phyloP scores from a whole-genome alignment of 192 early-diverging fungal genomes.

The Coemansia sp. region DNA sequence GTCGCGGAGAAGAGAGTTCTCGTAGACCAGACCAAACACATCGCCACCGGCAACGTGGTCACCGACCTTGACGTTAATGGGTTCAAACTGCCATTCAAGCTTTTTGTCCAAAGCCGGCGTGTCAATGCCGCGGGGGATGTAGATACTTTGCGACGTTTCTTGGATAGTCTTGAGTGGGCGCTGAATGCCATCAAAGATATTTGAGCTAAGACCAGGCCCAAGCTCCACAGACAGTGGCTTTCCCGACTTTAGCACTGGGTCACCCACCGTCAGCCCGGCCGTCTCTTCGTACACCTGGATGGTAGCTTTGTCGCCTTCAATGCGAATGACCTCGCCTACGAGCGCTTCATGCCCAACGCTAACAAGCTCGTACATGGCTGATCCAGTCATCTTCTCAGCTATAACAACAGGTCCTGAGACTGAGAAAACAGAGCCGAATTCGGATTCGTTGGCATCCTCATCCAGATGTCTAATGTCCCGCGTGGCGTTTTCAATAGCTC shows the following conservation, averaged over 20 bases:
- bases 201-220: conserved; percentile 87
- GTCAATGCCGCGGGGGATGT: conserved; percentile 97
- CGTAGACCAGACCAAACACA: conserved; percentile 90
- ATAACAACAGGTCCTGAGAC: conserved; percentile 99
- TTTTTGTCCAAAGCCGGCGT: conserved; percentile 95
- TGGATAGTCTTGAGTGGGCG: conserved; percentile 96
- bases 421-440: conserved; percentile 90
- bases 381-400: conserved; percentile 97
- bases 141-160: conserved; percentile 92
- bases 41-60: conserved; percentile 99
- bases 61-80: conserved; percentile 85
- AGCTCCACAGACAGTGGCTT: conserved; percentile 98
- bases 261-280: conserved; percentile 96
- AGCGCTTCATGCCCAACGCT: conserved; percentile 97
- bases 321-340: conserved; percentile 99
- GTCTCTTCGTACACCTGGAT: conserved; percentile 99
- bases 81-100: conserved; percentile 93
- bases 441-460: conserved; percentile 82
- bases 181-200: conserved; percentile 99
- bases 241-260: conserved; percentile 97
- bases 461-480: conserved; percentile 79
- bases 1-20: conserved; percentile 89
- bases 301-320: conserved; percentile 99
- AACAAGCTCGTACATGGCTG: conserved; percentile 98
- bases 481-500: conserved; percentile 87